phyloP scores from a whole-genome alignment of 331 rosid genomes.

The Saraca asoca region DNA sequence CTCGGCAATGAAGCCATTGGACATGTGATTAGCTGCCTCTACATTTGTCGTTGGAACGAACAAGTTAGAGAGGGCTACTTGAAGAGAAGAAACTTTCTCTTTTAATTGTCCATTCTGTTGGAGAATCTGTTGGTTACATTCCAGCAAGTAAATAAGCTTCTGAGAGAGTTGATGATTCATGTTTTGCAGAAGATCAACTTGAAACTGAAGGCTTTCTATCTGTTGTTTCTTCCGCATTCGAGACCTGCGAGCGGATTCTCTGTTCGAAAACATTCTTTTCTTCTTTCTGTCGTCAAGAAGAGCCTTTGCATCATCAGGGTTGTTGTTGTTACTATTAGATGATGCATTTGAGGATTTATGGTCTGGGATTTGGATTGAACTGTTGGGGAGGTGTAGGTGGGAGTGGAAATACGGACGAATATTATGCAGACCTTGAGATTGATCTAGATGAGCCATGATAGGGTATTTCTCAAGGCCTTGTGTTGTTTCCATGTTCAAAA shows the following conservation, averaged over 20 bases:
- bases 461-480: conserved; percentile 22
- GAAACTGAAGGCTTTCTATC: conserved; percentile 39
- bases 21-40: conserved; percentile 33
- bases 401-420: conserved; percentile 32
- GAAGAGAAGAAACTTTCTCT: conserved; percentile 50
- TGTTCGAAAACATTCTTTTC: conserved; percentile 47
- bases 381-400: conserved; percentile 32
- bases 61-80: conserved; percentile 31
- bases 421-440: conserved; percentile 32
- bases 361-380: conserved; percentile 32
- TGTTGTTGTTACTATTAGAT: conserved; percentile 32
- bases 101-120: conserved; percentile 48
- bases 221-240: conserved; percentile 47
- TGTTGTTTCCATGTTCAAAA: conserved; percentile 30
- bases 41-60: conserved; percentile 30
- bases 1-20: conserved; percentile 33
- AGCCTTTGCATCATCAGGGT: conserved; percentile 37
- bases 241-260: conserved; percentile 46
- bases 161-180: conserved; percentile 42
- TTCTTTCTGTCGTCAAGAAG: conserved; percentile 42
- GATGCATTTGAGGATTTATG: conserved; percentile 36
- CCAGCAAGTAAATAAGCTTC: conserved; percentile 43
- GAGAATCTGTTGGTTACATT: conserved; percentile 40
- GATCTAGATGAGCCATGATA: conserved; percentile 7
- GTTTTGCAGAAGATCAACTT: conserved; percentile 34